These are phyloP conservation scores for Cordyceps cateniannulata DNA, from an alignment of 2,329 filamentous ascomycete species.

Conservation along the genomic window DNA sequence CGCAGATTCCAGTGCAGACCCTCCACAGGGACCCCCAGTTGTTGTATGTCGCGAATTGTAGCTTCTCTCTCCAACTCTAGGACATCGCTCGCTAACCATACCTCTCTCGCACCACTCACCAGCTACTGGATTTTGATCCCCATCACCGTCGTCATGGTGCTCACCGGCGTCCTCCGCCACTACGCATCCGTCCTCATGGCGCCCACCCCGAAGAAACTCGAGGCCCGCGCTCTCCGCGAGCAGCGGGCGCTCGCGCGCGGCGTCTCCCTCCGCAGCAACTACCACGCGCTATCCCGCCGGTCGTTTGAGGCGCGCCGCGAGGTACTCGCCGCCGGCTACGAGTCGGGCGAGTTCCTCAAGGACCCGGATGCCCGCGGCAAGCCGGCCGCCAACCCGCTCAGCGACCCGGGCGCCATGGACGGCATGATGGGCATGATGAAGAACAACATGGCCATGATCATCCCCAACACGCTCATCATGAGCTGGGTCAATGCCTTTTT, in stretches of 20 bases:
- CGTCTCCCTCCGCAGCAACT: constrained; percentile 76
- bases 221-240: constrained; percentile 72
- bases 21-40: constrained; percentile 98
- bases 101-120: constrained; percentile 8
- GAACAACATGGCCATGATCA: constrained; percentile 99
- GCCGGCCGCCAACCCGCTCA: constrained; percentile 87
- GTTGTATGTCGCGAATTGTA: constrained; percentile 57
- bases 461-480: constrained; percentile 98
- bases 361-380: constrained; percentile 81
- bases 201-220: constrained; percentile 73
- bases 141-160: constrained; percentile 95
- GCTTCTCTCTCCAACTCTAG: too few relatives aligned
- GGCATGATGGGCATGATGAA: constrained; percentile 99
- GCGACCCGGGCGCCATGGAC: constrained; percentile 94
- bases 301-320: constrained; percentile 78
- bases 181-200: constrained; percentile 92
- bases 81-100: not conserved
- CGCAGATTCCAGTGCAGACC: constrained; percentile 80
- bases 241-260: constrained; percentile 79
- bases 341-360: constrained; percentile 82
- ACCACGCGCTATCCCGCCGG: constrained; percentile 67
- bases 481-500: constrained; percentile 99
- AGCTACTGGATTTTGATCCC: constrained; percentile 99
- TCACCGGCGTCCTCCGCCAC: constrained; percentile 93
- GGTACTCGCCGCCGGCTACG: constrained; percentile 71